Base-by-base conservation (phyloP, 2,329 filamentous ascomycete species). In the Apiospora aurea region DNA sequence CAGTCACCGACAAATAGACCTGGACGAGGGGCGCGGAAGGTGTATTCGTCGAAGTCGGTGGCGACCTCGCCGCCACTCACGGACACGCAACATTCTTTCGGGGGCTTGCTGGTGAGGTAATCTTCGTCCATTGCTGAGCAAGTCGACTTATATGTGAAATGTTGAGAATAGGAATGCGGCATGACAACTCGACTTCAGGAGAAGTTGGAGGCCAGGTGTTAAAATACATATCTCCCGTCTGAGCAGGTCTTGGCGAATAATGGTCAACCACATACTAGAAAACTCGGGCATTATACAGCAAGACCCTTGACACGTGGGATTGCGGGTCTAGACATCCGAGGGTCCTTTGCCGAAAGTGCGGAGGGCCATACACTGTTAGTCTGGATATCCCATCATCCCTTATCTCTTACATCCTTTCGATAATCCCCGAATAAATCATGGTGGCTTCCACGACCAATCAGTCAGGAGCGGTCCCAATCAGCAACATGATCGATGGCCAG, bases 21-120 rank as follows among this genome's bases (percentile, higher is more conserved):
- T 18, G 53, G 53, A 21, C 53, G 53, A 38, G 53, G 53, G 16
- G 53, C 53, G 29, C 53, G 16, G 7, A 61, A 61, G 16, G 53
- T 61, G 29, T 61, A 61, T 38, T 61, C 53, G 53, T 61, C 26
- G 26, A 61, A 61, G 53, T 61, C 53, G 26, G 26, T 18, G 16
- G 38, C 29, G 26, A 61, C 53, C 29, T 61, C 53, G 8, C 53
- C 53, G 53, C 53, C 53, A 21, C 53, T 61, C 16, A 61, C 53
- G 4, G 53, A 61, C 14, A 61, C 14, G 53, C 53, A 38, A 10
- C 26, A 38, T 21, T 61, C 53, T 38, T 61, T 34, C 2, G 53
- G 53, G 16, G 53, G 53, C 53, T 61, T 61, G 16, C 16, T 34
- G 4, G 26, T 6, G 2, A 61, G 29, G 16, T 61, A 21, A 38